Evolutionary conservation across 495 filamentous ascomycete species (phyloP).

Genomic region (Neurospora sublineolata): DNA sequence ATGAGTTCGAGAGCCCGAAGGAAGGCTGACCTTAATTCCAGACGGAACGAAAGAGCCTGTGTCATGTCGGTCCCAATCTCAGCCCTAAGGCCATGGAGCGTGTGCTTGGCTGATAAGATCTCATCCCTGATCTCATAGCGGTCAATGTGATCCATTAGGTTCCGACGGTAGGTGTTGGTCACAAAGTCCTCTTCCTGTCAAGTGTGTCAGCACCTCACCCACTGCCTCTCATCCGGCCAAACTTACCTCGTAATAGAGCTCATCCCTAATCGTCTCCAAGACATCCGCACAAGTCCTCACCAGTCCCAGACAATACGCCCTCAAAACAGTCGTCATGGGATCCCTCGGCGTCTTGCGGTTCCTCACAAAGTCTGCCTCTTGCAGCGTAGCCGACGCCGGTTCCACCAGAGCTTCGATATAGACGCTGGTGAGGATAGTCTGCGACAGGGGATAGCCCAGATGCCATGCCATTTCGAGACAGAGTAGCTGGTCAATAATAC

Average conservation of each 20-base stretch:
- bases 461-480: conserved; percentile 98
- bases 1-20: conserved; percentile 40
- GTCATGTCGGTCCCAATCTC: conserved; percentile 40
- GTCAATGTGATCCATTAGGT: conserved; percentile 55
- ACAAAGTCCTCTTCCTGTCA: conserved; percentile 88
- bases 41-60: conserved; percentile 48
- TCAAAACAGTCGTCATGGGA: conserved; percentile 54
- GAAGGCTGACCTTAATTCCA: conserved; percentile 54
- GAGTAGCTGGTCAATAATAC: conserved; percentile 88
- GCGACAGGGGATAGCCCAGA: conserved; percentile 83
- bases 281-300: conserved; percentile 77
- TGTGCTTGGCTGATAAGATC: conserved; percentile 46
- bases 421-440: conserved; percentile 87
- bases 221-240: background rate
- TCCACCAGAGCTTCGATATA: conserved; percentile 80
- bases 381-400: conserved; percentile 51
- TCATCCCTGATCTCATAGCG: conserved; percentile 43
- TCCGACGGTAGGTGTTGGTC: conserved; percentile 74
- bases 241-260: conserved; percentile 79
- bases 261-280: conserved; percentile 55
- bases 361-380: conserved; percentile 57
- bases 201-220: conserved; percentile 15
- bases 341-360: conserved; percentile 21
- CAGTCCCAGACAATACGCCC: conserved; percentile 77
- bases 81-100: conserved; percentile 36